Evolutionary conservation across 2,329 filamentous ascomycete genomes (phyloP), one percentile per base, ranked within the genome.

Genomic region (Diaporthe humulicola): DNA sequence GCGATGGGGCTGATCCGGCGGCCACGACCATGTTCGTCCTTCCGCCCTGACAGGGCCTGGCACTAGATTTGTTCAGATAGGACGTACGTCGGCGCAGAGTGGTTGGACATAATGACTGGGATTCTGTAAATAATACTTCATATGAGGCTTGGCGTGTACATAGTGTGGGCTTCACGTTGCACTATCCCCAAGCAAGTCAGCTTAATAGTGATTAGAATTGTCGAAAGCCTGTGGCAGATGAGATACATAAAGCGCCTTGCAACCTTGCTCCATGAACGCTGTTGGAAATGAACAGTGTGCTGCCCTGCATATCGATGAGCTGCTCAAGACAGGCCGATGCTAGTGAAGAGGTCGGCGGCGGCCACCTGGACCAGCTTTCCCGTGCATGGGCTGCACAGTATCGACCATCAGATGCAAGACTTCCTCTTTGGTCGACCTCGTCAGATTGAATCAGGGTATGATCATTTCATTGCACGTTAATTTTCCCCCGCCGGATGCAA

Each of bases 401-500:
- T 10, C 19, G 30, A 22, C 22, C 25, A 38, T n/a, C 17, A 33
- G 8, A 61, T 56, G 42, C 33, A 54, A 61, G 6, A 28, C 30
- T 28, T 50, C 40, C n/a, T 36, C 28, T 72, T 19, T 40, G 40
- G 30, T n/a, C 1, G 54, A 33, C 54, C 28, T 67, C 50, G 28
- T 36, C 25, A n/a, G 40, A 40, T 42, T 45, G 50, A 45, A 25
- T 64, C 58, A 58, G 71, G 74, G 71, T 75, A 71, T 75, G 74
- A 38, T 75, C 57, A 54, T 75, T 70, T 67, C 71, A 73, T 74
- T 67, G 66, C 71, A 75, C 61, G 58, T 58, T 73, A 54, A 10
- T 36, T 58, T 45, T 60, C 40, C 22, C 42, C 36, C 56, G 12
- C 57, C 33, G 15, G 7, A 61, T 40, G 57, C 45, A 64, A 33